Evolutionary conservation across 2,329 filamentous ascomycete genomes (phyloP), one percentile per base, ranked within the genome.

Genomic region (Magnaporthiopsis incrustans): DNA sequence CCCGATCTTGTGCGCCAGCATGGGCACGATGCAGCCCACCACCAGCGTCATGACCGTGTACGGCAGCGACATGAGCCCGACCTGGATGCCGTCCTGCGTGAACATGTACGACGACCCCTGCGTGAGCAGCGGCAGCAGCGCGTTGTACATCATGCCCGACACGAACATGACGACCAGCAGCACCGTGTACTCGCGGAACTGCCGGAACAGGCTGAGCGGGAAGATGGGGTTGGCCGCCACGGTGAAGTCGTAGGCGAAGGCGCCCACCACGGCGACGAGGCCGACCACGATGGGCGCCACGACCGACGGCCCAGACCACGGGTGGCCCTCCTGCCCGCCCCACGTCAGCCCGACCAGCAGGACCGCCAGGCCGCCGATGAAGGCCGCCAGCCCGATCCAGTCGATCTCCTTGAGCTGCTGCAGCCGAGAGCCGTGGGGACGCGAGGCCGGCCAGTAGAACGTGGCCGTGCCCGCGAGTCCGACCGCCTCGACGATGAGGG

Each of bases 41-140:
- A 72, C 70, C 62, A 69, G 64, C 22, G 64, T 71, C 33, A 71
- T 64, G 35, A 10, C 25, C 14, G 58, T 60, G 58, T 60, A 60
- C 22, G 27, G 27, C 58, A 60, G 58, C 26, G 58, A 32, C 58
- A 60, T 60, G 15, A 60, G 58, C 26, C 73, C 73, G 12, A 75
- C 71, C 56, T 68, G 33, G 27, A 73, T 66, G 11, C 68, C 68
- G 32, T 74, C 68, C 25, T 69, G 70, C 57, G 72, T 73, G 63
- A 71, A 75, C 68, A 73, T 72, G 67, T 71, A 74, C 0, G 73
- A 63, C 1, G 71, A 70, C 11, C 67, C 70, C 65, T 75, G 73
- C 0, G 72, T 72, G 1, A 66, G 64, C 4, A 75, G 67, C 2
- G 70, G 69, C 11, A 70, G 68, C 38, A 73, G 67, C 7, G 65